Evolutionary conservation across 1,139 yeast genomes (phyloP).

Genomic region (Kurtzmaniella quercitrusa): DNA sequence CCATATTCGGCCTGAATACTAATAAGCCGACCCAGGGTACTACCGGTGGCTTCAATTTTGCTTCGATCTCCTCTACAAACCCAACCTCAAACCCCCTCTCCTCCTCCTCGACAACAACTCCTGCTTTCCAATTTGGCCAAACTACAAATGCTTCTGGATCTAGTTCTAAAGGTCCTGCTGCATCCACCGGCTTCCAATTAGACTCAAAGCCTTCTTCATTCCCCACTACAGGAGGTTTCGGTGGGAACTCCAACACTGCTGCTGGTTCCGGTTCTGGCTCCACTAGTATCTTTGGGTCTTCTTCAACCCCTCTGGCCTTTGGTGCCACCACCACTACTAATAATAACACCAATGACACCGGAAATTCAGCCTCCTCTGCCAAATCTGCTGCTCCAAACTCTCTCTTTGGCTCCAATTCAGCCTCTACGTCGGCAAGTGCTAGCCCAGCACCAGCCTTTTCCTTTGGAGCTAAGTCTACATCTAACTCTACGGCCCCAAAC

Average conservation of each 20-base stretch:
- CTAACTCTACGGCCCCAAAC: constrained; percentile 1
- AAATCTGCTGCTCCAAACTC: neutral
- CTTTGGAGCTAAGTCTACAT: neutral
- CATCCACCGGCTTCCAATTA: neutral
- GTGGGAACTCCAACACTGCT: constrained; percentile 6
- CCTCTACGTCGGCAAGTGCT: neutral
- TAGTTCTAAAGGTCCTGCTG: constrained; percentile 9
- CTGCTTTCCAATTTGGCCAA: constrained; percentile 10
- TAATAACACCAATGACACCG: constrained; percentile 4
- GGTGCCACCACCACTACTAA: neutral
- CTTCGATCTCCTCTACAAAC: constrained; percentile 11
- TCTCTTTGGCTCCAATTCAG: neutral
- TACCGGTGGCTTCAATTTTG: too few species aligned
- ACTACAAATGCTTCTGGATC: constrained; percentile 8
- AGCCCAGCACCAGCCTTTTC: constrained; percentile 2
- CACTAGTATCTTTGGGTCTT: constrained; percentile 6
- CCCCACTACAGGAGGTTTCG: neutral
- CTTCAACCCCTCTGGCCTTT: neutral
- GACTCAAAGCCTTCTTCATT: too few species aligned
- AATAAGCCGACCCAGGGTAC: constrained; percentile 2
- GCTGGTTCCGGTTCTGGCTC: constrained; percentile 11
- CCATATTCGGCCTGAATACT: neutral
- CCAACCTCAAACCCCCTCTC: constrained; percentile 11
- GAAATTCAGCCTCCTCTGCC: neutral
- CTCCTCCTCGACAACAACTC: neutral